These are phyloP conservation scores for Sextonia rubra DNA, from an alignment of 164 flowering plant genomes.

Conservation along the genomic window DNA sequence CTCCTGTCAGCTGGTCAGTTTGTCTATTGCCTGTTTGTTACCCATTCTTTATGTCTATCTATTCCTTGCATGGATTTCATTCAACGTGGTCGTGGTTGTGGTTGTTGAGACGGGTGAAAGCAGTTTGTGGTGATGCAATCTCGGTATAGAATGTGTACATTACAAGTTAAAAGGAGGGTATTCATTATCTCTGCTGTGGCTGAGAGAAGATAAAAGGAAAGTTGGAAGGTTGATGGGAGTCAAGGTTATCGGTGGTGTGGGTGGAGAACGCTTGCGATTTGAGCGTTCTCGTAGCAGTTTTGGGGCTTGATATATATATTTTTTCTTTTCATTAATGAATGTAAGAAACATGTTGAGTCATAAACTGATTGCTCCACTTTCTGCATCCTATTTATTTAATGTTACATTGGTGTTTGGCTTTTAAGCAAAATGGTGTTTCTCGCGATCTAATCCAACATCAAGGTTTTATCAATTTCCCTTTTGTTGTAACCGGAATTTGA, in stretches of 20 bases:
- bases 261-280: neutral
- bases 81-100: slow-evolving; percentile 1
- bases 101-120: neutral
- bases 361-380: neutral
- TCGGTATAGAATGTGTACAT: slow-evolving; percentile 10
- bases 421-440: too few relatives aligned
- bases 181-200: slow-evolving; percentile 3
- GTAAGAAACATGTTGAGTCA: neutral
- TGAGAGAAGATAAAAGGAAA: neutral
- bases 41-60: slow-evolving; percentile 7
- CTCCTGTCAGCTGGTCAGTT: slow-evolving; percentile 22
- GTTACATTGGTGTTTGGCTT: too few relatives aligned
- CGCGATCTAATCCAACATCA: too few relatives aligned
- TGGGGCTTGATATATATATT: neutral
- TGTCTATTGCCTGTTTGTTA: slow-evolving; percentile 26
- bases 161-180: neutral
- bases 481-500: too few relatives aligned
- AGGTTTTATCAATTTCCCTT: too few relatives aligned
- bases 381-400: too few relatives aligned
- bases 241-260: neutral
- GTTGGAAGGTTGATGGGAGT: neutral
- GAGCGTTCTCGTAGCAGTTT: slow-evolving; percentile 4
- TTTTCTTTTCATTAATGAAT: neutral
- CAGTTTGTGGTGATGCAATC: neutral
- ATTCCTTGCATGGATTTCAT: slow-evolving; percentile 3